A percentile compares a stretch with the other conserved stretches of the same genome.
Evolutionary conservation across 108 stramenopile species (phyloP).

Genomic region (Aurantiochytrium sp.): DNA sequence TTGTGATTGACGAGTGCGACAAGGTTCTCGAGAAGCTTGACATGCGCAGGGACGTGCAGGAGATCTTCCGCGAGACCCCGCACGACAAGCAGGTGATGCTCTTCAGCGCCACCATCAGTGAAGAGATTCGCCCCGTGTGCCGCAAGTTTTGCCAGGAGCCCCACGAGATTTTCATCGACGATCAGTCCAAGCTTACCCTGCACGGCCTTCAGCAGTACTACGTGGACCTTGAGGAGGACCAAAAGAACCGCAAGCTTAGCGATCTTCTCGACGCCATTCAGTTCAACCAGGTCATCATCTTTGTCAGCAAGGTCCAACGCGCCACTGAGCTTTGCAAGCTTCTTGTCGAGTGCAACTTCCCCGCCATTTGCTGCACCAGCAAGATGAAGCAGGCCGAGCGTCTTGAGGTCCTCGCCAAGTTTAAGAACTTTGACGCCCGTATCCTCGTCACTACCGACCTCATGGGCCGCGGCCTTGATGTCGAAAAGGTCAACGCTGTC

Average conservation of each 20-base stretch:
- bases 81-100: constrained; percentile 99
- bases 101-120: constrained; percentile 92
- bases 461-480: constrained; percentile 99
- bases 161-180: constrained; percentile 95
- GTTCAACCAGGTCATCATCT: constrained; percentile 99
- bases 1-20: constrained; percentile 99
- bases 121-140: constrained; percentile 96
- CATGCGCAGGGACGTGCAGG: constrained; percentile 95
- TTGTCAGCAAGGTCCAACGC: constrained; percentile 87
- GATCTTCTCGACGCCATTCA: constrained; percentile 95
- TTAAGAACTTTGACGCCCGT: constrained; percentile 96
- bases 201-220: constrained; percentile 99
- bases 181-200: constrained; percentile 96
- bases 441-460: constrained; percentile 98
- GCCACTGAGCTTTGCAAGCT: constrained; percentile 70
- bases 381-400: constrained; percentile 93
- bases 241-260: constrained; percentile 98
- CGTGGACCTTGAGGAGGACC: constrained; percentile 85
- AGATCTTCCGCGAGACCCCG: constrained; percentile 96
- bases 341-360: constrained; percentile 98
- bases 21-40: constrained; percentile 88
- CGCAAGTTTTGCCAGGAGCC: constrained; percentile 97
- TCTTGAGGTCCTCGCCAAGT: constrained; percentile 87
- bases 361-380: constrained; percentile 93
- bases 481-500: constrained; percentile 98